Base-by-base conservation (phyloP, 1,139 yeast species). In the Debaryomyces fabryi region DNA sequence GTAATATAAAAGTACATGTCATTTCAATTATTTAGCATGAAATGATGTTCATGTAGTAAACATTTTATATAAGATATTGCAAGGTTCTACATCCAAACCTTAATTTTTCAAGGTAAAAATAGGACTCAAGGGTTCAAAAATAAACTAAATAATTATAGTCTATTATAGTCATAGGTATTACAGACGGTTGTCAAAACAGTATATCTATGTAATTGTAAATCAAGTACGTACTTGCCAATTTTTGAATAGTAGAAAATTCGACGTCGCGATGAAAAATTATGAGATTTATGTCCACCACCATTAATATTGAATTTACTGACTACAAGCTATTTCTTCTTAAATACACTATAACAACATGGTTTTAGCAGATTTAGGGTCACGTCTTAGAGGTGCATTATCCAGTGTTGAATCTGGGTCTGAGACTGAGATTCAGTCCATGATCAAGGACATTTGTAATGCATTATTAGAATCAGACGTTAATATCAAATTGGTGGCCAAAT, bases 391-490 rank as follows among this genome's bases (percentile, higher is more conserved):
- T 67, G 92, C 69, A 73, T 83, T 93, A 46, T 81, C 96, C 10
- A 76, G 72, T 41, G 86, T 81, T 15, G 81, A 71, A 16, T 50
- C 60, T 2, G 54, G 57, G 10, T 67, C 77, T 1, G 73, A 70
- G 42, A 69, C 65, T 32, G 81, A 76, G 50, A 69, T 76, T 48
- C 69, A 67, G 45, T 56, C 65, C 20, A 82, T 92, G 85, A 72
- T 93, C 56, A 93, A 93, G 65, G 96, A 88, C 58, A 86, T 93
- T 45, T 88, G 96, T 53, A 83, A 88, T 49, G 99, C 99, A 0
- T 78, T 93, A 51, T 75, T 93, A 52, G 97, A 92, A 68, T 80
- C 95, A 18, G 99, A 93, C 68, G 98, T 93, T 30, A 95, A 93
- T 63, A 84, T 95, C 61, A 83, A 82, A 58, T 76, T 93, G 44